Evolutionary conservation across 768 basidiomycete species (phyloP).

Genomic region (Pisolithus orientalis): DNA sequence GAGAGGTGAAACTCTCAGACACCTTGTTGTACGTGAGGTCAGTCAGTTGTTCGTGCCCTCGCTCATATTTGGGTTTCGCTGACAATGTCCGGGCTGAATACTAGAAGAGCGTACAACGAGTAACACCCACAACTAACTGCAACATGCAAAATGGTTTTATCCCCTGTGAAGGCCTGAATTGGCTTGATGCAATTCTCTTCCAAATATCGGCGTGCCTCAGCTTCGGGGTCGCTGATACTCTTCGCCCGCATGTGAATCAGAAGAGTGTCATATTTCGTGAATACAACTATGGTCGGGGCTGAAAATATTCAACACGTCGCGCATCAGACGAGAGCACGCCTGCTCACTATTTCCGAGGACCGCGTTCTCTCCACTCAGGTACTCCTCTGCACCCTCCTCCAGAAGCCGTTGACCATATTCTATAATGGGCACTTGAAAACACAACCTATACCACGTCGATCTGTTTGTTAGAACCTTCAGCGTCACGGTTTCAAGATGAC

Average conservation of each 20-base stretch:
- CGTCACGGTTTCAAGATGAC: background rate
- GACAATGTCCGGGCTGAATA: background rate
- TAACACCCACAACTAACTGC: background rate
- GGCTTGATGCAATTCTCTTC: background rate
- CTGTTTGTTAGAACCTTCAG: background rate
- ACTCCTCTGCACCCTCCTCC: conserved; percentile 1
- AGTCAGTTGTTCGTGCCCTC: background rate
- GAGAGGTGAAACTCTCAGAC: background rate
- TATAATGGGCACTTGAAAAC: conserved; percentile 1
- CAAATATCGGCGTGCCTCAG: background rate
- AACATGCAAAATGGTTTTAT: background rate
- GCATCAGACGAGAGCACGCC: background rate
- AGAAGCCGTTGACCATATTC: background rate
- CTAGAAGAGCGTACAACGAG: background rate
- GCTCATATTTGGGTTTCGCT: background rate
- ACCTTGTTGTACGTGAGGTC: conserved; percentile 1
- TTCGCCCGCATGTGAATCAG: background rate
- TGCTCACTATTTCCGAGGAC: conserved; percentile 3
- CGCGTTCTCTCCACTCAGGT: background rate
- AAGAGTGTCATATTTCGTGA: conserved; percentile 5
- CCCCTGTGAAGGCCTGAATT: background rate
- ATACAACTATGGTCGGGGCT: conserved; percentile 1
- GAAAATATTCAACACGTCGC: background rate
- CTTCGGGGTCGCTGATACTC: background rate
- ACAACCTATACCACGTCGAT: background rate